Evolutionary conservation across 179 eudicot species (phyloP), one percentile per base, ranked within the genome.

Genomic region (Beta macrorhiza): DNA sequence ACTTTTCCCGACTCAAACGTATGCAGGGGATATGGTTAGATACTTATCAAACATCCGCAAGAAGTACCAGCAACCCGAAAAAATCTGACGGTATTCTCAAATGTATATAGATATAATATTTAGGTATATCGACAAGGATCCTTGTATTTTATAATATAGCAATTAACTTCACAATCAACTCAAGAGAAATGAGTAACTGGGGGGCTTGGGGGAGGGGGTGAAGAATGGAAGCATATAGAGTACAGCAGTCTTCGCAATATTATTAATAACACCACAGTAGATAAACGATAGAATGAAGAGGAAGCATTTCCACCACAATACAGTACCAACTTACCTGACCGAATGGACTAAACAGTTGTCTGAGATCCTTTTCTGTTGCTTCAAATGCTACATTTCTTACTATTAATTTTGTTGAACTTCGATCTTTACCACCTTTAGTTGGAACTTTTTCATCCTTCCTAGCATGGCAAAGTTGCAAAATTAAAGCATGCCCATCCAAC

Each of bases 311-410:
- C 19, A 45, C 9, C 29, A 67, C 2, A 3, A 55, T 1, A 20
- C 56, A 44, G 53, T 64, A 44, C 1, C 8, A 47, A 74, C 45
- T 82, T 85, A 97, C 99, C 97, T 97, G 97, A 49, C 99, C 98
- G 81, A 92, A 94, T 71, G 94, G 94, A 85, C 91, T 92, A 79
- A 94, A 97, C 15, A 97, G 82, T 82, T 94, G 97, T 75, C 92
- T 90, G 64, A 97, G 89, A 78, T 97, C 97, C 84, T 94, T 93
- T 82, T 89, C 90, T 19, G 97, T 97, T 71, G 98, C 99, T 89
- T 97, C 95, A 80, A 97, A 97, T 75, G 99, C 97, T 72, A 97
- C 97, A 83, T 97, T 97, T 83, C 97, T 92, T 61, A 93, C 97
- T 22, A 97, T 88, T 80, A 97, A 65, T 81, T 97, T 97, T 72